Evolutionary conservation across 176 grass and related monocot species (phyloP).

Genomic region (Cenchrus fungigraminus): DNA sequence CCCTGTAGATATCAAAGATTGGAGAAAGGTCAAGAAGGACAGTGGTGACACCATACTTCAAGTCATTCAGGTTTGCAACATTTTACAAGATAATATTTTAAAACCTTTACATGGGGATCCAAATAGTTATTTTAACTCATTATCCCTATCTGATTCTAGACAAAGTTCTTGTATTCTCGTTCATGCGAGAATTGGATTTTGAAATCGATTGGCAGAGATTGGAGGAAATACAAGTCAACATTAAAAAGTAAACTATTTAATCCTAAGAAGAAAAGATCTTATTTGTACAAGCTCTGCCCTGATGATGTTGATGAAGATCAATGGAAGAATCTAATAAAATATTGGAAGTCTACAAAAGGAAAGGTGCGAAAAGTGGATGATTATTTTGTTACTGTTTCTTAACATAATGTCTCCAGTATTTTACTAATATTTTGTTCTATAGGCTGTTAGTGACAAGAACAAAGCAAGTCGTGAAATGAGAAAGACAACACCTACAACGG

Average conservation of each 20-base stretch:
- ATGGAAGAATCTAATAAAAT: background rate
- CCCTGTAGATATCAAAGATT: background rate
- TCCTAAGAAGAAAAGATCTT: background rate
- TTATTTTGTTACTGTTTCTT: background rate
- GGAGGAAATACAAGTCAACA: slow-evolving; percentile 14
- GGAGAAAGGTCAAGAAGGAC: background rate
- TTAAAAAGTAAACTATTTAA: background rate
- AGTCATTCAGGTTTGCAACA: too few species aligned
- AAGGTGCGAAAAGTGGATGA: background rate
- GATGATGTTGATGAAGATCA: background rate
- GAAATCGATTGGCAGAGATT: slow-evolving; percentile 14
- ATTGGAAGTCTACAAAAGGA: background rate
- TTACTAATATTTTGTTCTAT: background rate
- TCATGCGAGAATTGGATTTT: slow-evolving; percentile 16
- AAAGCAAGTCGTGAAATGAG: slow-evolving; percentile 1
- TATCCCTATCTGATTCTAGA: background rate
- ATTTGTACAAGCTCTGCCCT: background rate
- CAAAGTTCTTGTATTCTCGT: slow-evolving; percentile 13
- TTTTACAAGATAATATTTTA: background rate
- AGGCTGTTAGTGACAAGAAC: slow-evolving; percentile 23
- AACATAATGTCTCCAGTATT: background rate
- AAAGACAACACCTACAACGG: slow-evolving; percentile 28
- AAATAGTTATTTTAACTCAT: background rate
- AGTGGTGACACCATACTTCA: too few species aligned
- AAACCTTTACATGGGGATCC: background rate